Percentiles rank a stretch among this genome's conserved stretches.
phyloP scores from a whole-genome alignment of 2,329 filamentous ascomycete species.

The Stagonosporopsis vannaccii region DNA sequence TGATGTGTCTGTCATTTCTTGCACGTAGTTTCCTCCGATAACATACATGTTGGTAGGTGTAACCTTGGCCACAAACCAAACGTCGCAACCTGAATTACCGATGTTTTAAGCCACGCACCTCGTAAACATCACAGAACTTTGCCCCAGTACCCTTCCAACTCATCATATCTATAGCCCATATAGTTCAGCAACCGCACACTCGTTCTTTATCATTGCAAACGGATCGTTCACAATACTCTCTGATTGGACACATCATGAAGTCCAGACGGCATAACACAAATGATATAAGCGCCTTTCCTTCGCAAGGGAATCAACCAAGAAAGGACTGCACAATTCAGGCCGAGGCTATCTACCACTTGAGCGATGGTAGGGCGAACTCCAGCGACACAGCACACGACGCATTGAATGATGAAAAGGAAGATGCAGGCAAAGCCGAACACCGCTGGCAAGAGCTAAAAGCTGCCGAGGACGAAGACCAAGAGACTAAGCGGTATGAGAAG shows the following conservation, averaged over 20 bases:
- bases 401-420: background rate
- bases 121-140: background rate
- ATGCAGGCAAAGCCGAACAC: background rate
- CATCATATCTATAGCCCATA: background rate
- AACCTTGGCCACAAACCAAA: background rate
- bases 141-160: background rate
- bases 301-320: background rate
- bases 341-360: background rate
- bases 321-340: background rate
- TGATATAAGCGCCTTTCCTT: background rate
- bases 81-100: background rate
- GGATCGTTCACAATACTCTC: background rate
- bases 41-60: background rate
- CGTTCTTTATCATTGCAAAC: background rate
- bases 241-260: background rate
- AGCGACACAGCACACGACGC: background rate
- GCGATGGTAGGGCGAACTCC: background rate
- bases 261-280: background rate
- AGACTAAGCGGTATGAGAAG: background rate
- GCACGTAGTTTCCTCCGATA: background rate
- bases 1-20: too few relatives aligned
- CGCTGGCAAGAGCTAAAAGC: slow-evolving; percentile 2
- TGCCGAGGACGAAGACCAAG: background rate
- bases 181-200: background rate
- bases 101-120: background rate